Evolutionary conservation across 2,329 filamentous ascomycete species (phyloP), one percentile per base, ranked within the genome.

Genomic region (Nemania sp.): DNA sequence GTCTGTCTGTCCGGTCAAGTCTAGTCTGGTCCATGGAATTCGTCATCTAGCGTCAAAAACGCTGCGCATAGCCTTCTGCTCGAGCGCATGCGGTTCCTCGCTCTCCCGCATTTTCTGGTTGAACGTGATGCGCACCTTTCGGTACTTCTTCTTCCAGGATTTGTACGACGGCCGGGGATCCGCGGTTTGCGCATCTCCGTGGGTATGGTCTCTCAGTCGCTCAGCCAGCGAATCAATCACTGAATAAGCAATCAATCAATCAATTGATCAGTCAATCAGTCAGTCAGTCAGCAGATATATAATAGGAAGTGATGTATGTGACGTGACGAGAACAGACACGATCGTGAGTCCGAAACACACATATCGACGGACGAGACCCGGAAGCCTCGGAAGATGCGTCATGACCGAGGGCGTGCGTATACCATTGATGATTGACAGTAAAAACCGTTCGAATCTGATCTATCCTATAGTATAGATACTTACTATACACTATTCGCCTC

Each of bases 81-180:
- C 92, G 56, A 90, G 83, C 69, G 87, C 87, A 77, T 95, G 95
- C 62, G 95, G 82, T 56, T 88, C 84, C 76, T 96, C 95, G 74
- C 91, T 90, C 66, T 91, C 87, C 58, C 88, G 85, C 85, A 93
- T 91, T 71, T 86, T 87, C 52, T 87, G 82, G 68, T 95, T 90
- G 72, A 95, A 96, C 29, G 83, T 81, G 73, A 89, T 83, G 77
- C 90, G 88, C 87, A 95, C 91, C 83, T 96, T 96, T 70, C 90
- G 89, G 76, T 96, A 99, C 81, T 99, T 99, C 79, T 97, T 96
- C 84, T 91, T 92, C 82, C 83, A 89, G 46, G 86, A 89, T 72
- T 86, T 88, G 75, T 88, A 86, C 3, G 79, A 83, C 70, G 77
- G 80, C 75, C 79, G 83, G 57, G 74, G 71, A 68, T 81, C 79